Evolutionary conservation across 2,329 filamentous ascomycete genomes (phyloP), one percentile per base, ranked within the genome.

Genomic region (Achaetomium macrosporum): DNA sequence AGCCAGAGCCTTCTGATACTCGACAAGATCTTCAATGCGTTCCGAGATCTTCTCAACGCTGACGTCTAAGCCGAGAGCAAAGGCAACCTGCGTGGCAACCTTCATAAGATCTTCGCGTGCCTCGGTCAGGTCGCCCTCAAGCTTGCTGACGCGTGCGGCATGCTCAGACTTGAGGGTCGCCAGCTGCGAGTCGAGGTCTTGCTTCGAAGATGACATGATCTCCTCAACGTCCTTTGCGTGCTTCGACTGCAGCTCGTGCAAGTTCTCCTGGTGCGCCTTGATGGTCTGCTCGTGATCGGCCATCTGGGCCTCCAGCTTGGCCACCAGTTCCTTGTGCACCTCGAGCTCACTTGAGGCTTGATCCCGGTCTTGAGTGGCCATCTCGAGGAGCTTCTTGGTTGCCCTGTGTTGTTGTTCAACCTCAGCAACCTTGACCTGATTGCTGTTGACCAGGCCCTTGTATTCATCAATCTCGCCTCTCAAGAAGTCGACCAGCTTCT

Each of bases 401-500:
- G 78, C 76, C 31, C 78, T 69, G 65, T 95, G 86, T 4, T 85
- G 81, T 58, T 84, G 72, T 68, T 96, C 90, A 13, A 96, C 76
- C 59, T 87, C 81, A 3, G 83, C 76, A 30, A 96, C 83, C 62
- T 84, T 88, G 37, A 78, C 66, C 12, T 83, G 75, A 62, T 91
- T 88, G 59, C 74, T 77, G 57, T 79, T 78, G 61, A 95, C 85
- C 36, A 87, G 81, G 3, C 78, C 73, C 71, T 88, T 91, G 71
- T 95, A 90, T 65, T 90, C 84, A 47, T 91, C 83, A 49, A 96
- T 85, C 65, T 95, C 85, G 54, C 72, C 77, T 57, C 87, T 86
- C 40, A 96, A 71, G 42, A 75, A 75, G 35, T 75, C 72, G 33
- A 88, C 72, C 44, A 84, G 71, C 35, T 79, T 75, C 53, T 84